Conservation (phyloP, 1,284 basidiomycete genomes). For the Ganoderma meredithae region DNA sequence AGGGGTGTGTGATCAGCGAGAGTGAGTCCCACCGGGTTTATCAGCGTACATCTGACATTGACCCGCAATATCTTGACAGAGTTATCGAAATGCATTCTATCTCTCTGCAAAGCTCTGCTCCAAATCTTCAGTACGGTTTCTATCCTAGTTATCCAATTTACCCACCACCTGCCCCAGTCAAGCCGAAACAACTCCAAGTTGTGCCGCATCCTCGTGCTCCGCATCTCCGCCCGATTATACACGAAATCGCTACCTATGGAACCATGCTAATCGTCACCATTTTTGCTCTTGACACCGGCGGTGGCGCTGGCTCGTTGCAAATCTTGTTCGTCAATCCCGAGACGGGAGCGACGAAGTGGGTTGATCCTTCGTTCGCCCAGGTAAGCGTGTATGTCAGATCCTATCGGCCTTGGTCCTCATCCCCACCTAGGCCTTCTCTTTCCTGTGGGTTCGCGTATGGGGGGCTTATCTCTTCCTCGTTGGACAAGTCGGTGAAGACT, state of each 20-base stretch:
- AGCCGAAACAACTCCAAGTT: conserved; percentile 33
- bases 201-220: conserved; percentile 32
- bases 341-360: conserved; percentile 41
- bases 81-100: conserved; percentile 39
- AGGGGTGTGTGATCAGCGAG: conserved; percentile 38
- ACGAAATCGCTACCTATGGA: conserved; percentile 39
- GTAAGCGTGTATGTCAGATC: conserved; percentile 34
- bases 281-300: conserved; percentile 38
- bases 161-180: conserved; percentile 13
- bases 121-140: conserved; percentile 30
- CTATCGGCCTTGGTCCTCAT: conserved; percentile 3
- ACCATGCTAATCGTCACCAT: conserved; percentile 45
- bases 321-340: conserved; percentile 47
- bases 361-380: conserved; percentile 42
- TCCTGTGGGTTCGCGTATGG: conserved; percentile 39
- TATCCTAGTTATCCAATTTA: conserved; percentile 28
- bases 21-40: conserved; percentile 32
- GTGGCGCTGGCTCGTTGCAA: conserved; percentile 43
- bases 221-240: conserved; percentile 36
- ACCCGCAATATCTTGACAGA: conserved; percentile 24
- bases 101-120: conserved; percentile 28
- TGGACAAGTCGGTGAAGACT: conserved; percentile 37
- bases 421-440: conserved; percentile 36
- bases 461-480: conserved; percentile 40
- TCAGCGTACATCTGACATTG: conserved; percentile 8